A percentile compares a stretch with the other conserved stretches of the same genome.
Evolutionary conservation across 805 yeast genomes (phyloP).

Genomic region (Candida xyloterini): DNA sequence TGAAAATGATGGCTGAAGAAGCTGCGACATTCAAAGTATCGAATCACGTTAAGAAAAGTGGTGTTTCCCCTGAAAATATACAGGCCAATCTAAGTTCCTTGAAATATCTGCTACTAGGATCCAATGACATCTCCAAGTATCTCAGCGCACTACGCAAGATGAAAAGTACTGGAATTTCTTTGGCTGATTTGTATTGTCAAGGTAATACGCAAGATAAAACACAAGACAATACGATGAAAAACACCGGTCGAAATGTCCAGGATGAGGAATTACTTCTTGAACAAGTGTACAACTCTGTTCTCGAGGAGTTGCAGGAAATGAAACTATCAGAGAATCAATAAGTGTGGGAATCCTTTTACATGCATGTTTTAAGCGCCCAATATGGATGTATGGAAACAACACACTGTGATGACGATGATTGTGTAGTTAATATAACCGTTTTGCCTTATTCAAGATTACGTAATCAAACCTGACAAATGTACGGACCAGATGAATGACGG

Average conservation of each 20-base stretch:
- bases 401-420: too few species aligned
- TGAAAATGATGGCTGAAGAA: conserved; percentile 21
- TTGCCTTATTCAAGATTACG: too few species aligned
- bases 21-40: conserved; percentile 19
- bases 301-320: conserved; percentile 20
- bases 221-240: conserved; percentile 12
- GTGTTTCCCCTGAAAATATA: background rate
- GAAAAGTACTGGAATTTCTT: conserved; percentile 39
- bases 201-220: conserved; percentile 16
- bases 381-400: background rate
- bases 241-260: background rate
- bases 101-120: conserved; percentile 31
- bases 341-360: too few species aligned
- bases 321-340: background rate
- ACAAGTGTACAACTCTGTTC: conserved; percentile 25
- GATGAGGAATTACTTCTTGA: conserved; percentile 2
- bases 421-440: too few species aligned
- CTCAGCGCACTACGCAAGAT: conserved; percentile 39
- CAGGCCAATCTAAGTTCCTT: conserved; percentile 33
- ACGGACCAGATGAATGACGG: too few species aligned
- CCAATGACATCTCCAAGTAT: conserved; percentile 37
- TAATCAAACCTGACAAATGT: too few species aligned
- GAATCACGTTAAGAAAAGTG: conserved; percentile 5
- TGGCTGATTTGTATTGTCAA: conserved; percentile 32
- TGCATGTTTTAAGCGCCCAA: too few species aligned